Conservation (phyloP, 2,329 filamentous ascomycete species). For the Exophiala lecanii-corni region DNA sequence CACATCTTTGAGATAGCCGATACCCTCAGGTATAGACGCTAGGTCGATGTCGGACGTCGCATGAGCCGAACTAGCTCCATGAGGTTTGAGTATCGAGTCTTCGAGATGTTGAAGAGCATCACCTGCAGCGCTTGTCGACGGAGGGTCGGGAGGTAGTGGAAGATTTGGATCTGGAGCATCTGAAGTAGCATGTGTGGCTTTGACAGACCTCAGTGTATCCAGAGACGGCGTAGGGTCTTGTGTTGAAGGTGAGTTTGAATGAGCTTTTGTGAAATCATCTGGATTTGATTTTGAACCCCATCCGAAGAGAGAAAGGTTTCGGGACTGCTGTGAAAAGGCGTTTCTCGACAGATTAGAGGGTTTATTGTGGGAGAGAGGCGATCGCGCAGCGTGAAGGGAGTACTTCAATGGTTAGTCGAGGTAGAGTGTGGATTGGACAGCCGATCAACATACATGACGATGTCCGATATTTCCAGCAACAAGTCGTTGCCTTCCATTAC, state of each 20-base stretch:
- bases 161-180: constrained; percentile 14
- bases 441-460: constrained; percentile 12
- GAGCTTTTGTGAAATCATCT: background rate
- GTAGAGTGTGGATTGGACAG: background rate
- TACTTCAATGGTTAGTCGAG: too few relatives aligned
- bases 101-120: constrained; percentile 18
- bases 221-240: background rate
- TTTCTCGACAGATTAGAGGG: background rate
- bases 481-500: constrained; percentile 13
- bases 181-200: constrained; percentile 18
- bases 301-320: constrained; percentile 23
- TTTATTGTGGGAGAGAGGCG: constrained; percentile 4
- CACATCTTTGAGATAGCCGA: constrained; percentile 77
- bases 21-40: constrained; percentile 62
- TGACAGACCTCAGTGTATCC: background rate
- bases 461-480: constrained; percentile 3
- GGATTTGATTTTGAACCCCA: constrained; percentile 15
- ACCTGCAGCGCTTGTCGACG: constrained; percentile 8
- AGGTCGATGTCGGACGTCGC: constrained; percentile 26
- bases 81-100: constrained; percentile 15
- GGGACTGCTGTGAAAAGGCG: constrained; percentile 15
- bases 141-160: constrained; percentile 4
- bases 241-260: constrained; percentile 1
- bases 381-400: constrained; percentile 7
- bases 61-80: constrained; percentile 6